Evolutionary conservation across 2,329 filamentous ascomycete genomes (phyloP).

Genomic region (Thielaviopsis populi): DNA sequence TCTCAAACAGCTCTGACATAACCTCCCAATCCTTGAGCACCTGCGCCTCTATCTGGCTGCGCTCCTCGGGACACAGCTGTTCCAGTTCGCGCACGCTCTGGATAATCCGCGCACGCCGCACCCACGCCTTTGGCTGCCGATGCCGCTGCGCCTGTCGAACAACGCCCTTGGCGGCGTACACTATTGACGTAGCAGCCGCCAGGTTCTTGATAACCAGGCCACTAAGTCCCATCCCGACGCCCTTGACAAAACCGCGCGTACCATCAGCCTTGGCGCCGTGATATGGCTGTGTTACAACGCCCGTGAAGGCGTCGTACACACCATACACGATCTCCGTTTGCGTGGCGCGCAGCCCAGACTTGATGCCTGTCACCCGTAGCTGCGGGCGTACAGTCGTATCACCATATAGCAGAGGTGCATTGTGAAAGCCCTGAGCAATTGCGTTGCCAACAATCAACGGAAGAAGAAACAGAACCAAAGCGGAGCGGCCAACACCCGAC

Average conservation of each 20-base stretch:
- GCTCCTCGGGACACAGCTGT: conserved; percentile 24
- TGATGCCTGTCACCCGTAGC: conserved; percentile 47
- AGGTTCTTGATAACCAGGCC: conserved; percentile 52
- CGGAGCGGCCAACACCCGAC: conserved; percentile 36
- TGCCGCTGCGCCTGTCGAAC: conserved; percentile 43
- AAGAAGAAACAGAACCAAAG: conserved; percentile 36
- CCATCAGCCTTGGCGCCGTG: conserved; percentile 42
- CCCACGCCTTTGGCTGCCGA: conserved; percentile 36
- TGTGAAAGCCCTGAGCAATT: conserved; percentile 54
- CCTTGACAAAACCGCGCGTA: conserved; percentile 32
- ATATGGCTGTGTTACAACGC: conserved; percentile 33
- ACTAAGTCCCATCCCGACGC: conserved; percentile 47
- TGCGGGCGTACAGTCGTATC: conserved; percentile 53
- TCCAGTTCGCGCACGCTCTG: conserved; percentile 38
- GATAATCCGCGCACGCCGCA: conserved; percentile 42
- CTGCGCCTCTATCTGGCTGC: conserved; percentile 21
- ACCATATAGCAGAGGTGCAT: conserved; percentile 53
- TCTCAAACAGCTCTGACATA: conserved; percentile 27
- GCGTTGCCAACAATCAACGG: conserved; percentile 48
- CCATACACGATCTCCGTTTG: conserved; percentile 47
- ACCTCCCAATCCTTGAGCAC: conserved; percentile 30
- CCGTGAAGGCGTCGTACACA: conserved; percentile 50
- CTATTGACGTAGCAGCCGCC: conserved; percentile 43
- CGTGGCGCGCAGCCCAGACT: conserved; percentile 46
- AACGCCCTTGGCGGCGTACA: conserved; percentile 49